phyloP scores from a whole-genome alignment of 352 stramenopile genomes.

The Pythium aquatile region DNA sequence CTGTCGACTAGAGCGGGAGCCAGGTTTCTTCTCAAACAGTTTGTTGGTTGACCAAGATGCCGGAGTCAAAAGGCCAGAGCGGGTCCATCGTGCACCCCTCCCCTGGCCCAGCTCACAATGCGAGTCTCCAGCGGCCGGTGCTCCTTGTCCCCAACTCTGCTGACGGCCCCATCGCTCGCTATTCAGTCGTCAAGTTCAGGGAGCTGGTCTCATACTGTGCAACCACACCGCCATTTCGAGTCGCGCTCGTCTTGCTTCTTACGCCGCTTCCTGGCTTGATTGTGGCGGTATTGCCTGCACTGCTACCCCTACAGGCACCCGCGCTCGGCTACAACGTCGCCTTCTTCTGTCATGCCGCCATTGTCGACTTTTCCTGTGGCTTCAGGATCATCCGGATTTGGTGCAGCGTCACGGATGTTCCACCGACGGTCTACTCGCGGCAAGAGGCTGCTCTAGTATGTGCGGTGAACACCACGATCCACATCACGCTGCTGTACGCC shows the following conservation, averaged over 20 bases:
- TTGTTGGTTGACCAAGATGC: too few species aligned
- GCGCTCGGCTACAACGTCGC: conserved; percentile 1
- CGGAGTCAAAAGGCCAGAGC: too few species aligned
- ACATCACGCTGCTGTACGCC: neutral
- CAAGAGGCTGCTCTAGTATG: conserved; percentile 5
- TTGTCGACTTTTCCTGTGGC: neutral
- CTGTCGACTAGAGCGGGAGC: too few species aligned
- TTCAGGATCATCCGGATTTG: neutral
- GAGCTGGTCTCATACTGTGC: conserved; percentile 7
- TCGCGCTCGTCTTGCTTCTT: conserved; percentile 13
- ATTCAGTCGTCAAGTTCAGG: conserved; percentile 14
- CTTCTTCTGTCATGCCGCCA: conserved; percentile 5
- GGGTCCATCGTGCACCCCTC: too few species aligned
- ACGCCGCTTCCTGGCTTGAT: conserved; percentile 10
- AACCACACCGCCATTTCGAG: neutral
- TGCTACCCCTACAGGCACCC: conserved; percentile 9
- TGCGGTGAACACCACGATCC: conserved; percentile 3
- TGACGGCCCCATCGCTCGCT: conserved; percentile 5
- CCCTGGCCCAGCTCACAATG: too few species aligned
- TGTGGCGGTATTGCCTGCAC: conserved; percentile 2
- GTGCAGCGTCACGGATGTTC: conserved; percentile 1
- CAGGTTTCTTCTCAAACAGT: too few species aligned
- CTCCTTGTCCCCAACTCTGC: neutral
- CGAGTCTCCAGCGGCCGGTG: neutral
- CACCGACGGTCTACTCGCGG: conserved; percentile 7